Evolutionary conservation across 108 stramenopile genomes (phyloP).

Genomic region (Pseudonitzschia pungens): DNA sequence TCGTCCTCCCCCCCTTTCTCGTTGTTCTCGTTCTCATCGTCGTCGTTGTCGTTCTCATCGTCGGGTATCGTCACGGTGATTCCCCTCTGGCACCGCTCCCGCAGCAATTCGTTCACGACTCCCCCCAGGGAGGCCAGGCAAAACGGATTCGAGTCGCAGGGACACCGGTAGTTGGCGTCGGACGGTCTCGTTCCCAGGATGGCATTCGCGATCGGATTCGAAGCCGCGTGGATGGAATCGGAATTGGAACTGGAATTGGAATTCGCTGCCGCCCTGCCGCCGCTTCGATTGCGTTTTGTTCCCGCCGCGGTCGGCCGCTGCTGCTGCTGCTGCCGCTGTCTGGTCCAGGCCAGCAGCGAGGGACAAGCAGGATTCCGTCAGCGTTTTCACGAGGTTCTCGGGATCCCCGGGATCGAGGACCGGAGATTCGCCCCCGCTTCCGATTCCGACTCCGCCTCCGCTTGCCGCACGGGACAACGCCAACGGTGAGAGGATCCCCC

Average conservation of each 20-base stretch:
- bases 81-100: slow-evolving; percentile 23
- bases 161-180: slow-evolving; percentile 21
- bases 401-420: slow-evolving; percentile 1
- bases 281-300: slow-evolving; percentile 5
- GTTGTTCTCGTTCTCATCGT: slow-evolving; percentile 18
- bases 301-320: slow-evolving; percentile 12
- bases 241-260: no score
- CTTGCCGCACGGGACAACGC: not conserved
- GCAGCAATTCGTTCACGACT: slow-evolving; percentile 56
- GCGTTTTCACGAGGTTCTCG: slow-evolving; percentile 20
- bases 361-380: slow-evolving; percentile 35
- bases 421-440: not conserved
- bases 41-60: slow-evolving; percentile 5
- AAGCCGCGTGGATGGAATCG: no score
- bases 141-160: slow-evolving; percentile 69
- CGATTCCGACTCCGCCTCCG: not conserved
- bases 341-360: slow-evolving; percentile 36
- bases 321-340: not conserved
- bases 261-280: no score
- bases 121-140: slow-evolving; percentile 75
- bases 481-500: slow-evolving; percentile 29
- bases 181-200: slow-evolving; percentile 33
- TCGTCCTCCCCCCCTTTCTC: not conserved
- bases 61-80: not conserved
- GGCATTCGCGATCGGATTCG: not conserved